Evolutionary conservation across 371 early-diverging fungal genomes (phyloP), one percentile per base, ranked within the genome.

Genomic region (Capillidium rhysosporum): DNA sequence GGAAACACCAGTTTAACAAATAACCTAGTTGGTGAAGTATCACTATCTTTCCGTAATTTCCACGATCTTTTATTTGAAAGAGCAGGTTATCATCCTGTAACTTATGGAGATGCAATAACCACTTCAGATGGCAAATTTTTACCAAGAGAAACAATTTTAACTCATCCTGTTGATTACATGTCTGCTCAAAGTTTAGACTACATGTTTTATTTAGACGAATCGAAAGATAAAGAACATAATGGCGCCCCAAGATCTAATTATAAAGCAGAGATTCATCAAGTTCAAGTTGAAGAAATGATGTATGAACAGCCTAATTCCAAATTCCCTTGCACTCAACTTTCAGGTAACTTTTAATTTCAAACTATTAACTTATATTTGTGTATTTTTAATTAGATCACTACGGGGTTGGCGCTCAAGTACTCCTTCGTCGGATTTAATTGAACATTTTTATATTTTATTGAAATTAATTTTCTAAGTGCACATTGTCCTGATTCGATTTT

Each of bases 11-110:
- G 18, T 25, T 26, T 21, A 18, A 48, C n/a, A 16, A 26, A 59
- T 14, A 18, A 24, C 16, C 29, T 45, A 39, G 23, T 29, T 10
- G 23, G 5, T 7, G 24, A 47, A 52, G 26, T 41, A 20, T 26
- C 8, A 21, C 1, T 23, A 10, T 20, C 23, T 20, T 29, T 66
- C 44, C 46, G 60, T 28, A 56, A 60, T 31, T 55, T 77, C 48
- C 59, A 54, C 2, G 86, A 87, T 54, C 40, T 77, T 2, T 62
- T 72, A 16, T 68, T 71, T 28, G 68, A 76, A 46, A 61, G 64
- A 3, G 66, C 67, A 34, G 76, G 76, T 8, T 69, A 78, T 57
- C 87, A 86, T 54, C 86, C 87, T 1, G 75, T 89, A 20, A 86
- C 89, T 0, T 84, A 77, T 64, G 83, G 78, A 24, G 80, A 85